These are phyloP conservation scores for Periconia digitata DNA, from an alignment of 2,329 filamentous ascomycete genomes.

Conservation along the genomic window DNA sequence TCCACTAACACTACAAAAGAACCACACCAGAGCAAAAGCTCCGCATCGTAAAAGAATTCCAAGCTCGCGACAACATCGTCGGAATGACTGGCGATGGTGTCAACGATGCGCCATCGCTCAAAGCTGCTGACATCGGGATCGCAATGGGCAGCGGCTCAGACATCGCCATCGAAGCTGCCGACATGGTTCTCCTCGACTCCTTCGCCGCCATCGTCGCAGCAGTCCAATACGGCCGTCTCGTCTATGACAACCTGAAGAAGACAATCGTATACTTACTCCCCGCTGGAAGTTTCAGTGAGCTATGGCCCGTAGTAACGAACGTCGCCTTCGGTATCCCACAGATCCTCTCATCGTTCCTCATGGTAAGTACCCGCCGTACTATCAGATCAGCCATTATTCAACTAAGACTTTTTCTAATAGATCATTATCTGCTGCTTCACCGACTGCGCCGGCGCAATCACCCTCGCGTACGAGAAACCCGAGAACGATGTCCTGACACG, in stretches of 20 bases:
- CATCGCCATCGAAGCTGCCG: constrained; percentile 63
- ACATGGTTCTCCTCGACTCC: constrained; percentile 66
- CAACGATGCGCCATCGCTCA: constrained; percentile 57
- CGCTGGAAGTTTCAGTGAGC: constrained; percentile 73
- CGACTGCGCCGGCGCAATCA: constrained; percentile 65
- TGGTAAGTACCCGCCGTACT: constrained; percentile 40
- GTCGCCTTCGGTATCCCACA: constrained; percentile 73
- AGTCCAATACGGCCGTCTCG: constrained; percentile 70
- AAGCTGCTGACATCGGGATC: constrained; percentile 62
- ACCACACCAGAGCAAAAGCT: constrained; percentile 80
- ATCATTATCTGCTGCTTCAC: constrained; percentile 66
- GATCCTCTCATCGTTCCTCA: constrained; percentile 71
- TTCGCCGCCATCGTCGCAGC: constrained; percentile 74
- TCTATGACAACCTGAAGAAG: constrained; percentile 82
- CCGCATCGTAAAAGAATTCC: constrained; percentile 75
- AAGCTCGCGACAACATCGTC: constrained; percentile 60
- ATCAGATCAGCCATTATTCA: too few species aligned
- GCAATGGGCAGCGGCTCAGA: constrained; percentile 61
- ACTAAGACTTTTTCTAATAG: constrained; percentile 2
- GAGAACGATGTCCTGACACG: constrained; percentile 74
- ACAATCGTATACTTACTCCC: constrained; percentile 73
- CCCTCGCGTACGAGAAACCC: constrained; percentile 74
- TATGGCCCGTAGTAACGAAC: constrained; percentile 73
- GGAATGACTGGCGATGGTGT: constrained; percentile 54
- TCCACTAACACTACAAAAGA: constrained; percentile 34